These are phyloP conservation scores for Colletotrichum graminicola DNA, from an alignment of 2,329 filamentous ascomycete species.

Conservation along the genomic window DNA sequence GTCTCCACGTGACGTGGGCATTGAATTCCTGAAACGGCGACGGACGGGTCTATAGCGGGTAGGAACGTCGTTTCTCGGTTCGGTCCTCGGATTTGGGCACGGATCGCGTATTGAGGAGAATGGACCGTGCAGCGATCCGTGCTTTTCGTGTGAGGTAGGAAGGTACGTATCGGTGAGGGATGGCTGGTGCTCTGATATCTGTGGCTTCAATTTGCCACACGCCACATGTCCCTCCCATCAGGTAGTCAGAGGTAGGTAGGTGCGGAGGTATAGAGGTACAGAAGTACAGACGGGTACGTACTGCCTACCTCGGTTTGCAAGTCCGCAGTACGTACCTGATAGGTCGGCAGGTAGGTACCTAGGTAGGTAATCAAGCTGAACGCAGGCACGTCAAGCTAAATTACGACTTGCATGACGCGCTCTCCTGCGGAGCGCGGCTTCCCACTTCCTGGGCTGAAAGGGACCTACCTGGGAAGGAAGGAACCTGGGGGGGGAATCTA, in stretches of 20 bases:
- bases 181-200: slow-evolving; percentile 3
- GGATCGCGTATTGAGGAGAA: background rate
- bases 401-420: slow-evolving; percentile 22
- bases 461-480: background rate
- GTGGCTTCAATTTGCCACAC: background rate
- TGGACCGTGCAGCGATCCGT: too few species aligned
- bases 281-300: too few species aligned
- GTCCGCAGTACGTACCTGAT: too few species aligned
- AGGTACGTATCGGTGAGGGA: too few species aligned
- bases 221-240: background rate
- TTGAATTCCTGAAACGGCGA: background rate
- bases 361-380: background rate
- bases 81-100: background rate
- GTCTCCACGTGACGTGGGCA: slow-evolving; percentile 3
- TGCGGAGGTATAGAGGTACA: too few species aligned
- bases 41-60: background rate
- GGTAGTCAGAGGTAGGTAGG: too few species aligned
- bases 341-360: too few species aligned
- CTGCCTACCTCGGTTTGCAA: too few species aligned
- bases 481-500: background rate
- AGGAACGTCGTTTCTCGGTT: background rate
- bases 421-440: slow-evolving; percentile 2
- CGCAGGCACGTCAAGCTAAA: slow-evolving; percentile 17
- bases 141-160: too few species aligned
- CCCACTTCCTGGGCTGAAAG: slow-evolving; percentile 1